These are phyloP conservation scores for Stachybotrys chlorohalonatus DNA, from an alignment of 2,329 filamentous ascomycete genomes.

Conservation along the genomic window DNA sequence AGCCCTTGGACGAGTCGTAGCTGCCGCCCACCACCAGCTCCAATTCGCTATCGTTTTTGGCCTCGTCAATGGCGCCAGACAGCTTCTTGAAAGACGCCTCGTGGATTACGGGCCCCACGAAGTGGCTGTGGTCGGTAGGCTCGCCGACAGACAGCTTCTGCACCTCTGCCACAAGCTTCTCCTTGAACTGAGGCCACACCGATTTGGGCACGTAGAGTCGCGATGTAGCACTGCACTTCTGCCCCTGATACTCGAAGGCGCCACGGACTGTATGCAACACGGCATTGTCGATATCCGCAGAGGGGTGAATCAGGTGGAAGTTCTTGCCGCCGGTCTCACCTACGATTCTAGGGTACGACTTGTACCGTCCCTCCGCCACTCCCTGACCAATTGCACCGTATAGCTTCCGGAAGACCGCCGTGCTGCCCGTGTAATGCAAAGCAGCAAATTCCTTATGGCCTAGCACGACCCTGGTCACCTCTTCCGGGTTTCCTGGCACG, in stretches of 20 bases:
- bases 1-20: conserved; percentile 70
- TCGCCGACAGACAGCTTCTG: conserved; percentile 61
- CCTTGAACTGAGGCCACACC: conserved; percentile 62
- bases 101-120: conserved; percentile 84
- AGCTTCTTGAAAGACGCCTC: conserved; percentile 74
- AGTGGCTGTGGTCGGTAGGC: conserved; percentile 63
- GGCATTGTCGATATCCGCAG: conserved; percentile 70
- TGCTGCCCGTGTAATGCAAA: conserved; percentile 94
- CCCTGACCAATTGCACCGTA: conserved; percentile 80
- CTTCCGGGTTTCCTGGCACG: conserved; percentile 76
- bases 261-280: conserved; percentile 75
- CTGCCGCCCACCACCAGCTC: conserved; percentile 66
- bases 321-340: conserved; percentile 93
- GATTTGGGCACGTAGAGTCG: conserved; percentile 71
- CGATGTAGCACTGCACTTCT: conserved; percentile 84
- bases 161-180: conserved; percentile 58
- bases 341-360: conserved; percentile 78
- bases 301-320: conserved; percentile 75
- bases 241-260: conserved; percentile 84
- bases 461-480: conserved; percentile 71
- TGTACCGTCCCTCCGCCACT: conserved; percentile 73
- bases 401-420: conserved; percentile 78
- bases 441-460: conserved; percentile 73
- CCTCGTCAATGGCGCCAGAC: conserved; percentile 64
- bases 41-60: conserved; percentile 66